Evolutionary conservation across 2,329 filamentous ascomycete species (phyloP), one percentile per base, ranked within the genome.

Genomic region (Colletotrichum paranaense): DNA sequence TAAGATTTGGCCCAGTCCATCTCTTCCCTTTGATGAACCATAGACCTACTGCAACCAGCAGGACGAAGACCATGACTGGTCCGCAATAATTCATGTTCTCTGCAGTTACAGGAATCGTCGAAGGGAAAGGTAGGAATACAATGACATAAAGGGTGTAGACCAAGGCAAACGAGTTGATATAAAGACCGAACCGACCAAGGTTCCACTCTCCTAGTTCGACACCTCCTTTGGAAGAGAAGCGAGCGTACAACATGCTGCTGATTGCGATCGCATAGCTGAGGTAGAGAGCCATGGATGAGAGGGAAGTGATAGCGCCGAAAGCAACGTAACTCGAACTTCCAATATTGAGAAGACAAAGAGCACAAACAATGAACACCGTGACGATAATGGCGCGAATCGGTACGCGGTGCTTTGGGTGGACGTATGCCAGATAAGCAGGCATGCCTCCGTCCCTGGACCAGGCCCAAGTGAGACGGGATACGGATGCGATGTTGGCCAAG

Each of bases 11-110:
- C 6, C 63, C 63, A 32, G 2, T 46, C 63, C 63, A 67, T 4
- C 38, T n/a, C 53, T 67, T 67, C 9, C 11, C 63, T 1, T 53
- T 26, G 4, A 67, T 0, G 19, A 67, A 35, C 63, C 63, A 67
- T 1, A 67, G 35, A 32, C 16, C 1, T n/a, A 58, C 7, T 22
- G 53, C 63, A 16, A 67, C 22, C 1, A 59, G 0, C 14, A 67
- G 12, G 5, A 59, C 63, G 16, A 67, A 59, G 3, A 67, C 63
- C 63, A 67, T 67, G 19, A 67, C 63, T 24, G 63, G 63, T 0
- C 63, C 63, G 14, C 63, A 67, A 35, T 67, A 67, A 26, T 67
- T 67, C 63, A 67, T 59, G 35, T 67, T 67, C 9, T 67, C 63
- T 5, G 19, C 53, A 1, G 53, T 67, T 14, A 67, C 63, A 1